Percentiles rank a stretch among this genome's conserved stretches.
Evolutionary conservation across 2,329 filamentous ascomycete species (phyloP).

Genomic region (Colletotrichum tanaceti): DNA sequence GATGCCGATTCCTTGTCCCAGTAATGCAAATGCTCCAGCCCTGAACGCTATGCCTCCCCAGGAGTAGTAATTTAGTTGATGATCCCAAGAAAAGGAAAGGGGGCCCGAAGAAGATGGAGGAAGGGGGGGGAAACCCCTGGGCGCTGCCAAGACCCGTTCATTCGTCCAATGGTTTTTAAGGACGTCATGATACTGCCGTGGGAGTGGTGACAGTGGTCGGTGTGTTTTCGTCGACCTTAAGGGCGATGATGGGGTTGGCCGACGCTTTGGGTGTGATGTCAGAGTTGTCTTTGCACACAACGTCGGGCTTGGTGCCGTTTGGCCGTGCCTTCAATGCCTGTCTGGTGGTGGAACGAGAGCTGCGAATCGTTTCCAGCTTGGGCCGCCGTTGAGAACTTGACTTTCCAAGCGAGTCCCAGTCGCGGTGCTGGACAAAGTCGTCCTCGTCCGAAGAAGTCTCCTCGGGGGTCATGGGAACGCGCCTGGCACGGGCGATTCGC

Average conservation of each 20-base stretch:
- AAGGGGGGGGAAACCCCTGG: not conserved
- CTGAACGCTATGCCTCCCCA: conserved; percentile 36
- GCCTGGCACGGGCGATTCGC: conserved; percentile 25
- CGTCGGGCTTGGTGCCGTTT: conserved; percentile 34
- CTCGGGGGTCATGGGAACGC: conserved; percentile 42
- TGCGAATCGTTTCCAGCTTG: conserved; percentile 60
- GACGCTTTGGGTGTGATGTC: conserved; percentile 39
- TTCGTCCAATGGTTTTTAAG: not conserved
- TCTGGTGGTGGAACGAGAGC: conserved; percentile 52
- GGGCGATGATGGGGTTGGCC: conserved; percentile 25
- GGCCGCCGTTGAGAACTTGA: conserved; percentile 54
- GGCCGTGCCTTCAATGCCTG: conserved; percentile 45
- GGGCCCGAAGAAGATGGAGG: not conserved
- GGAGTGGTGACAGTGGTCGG: conserved; percentile 13
- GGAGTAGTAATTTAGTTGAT: conserved; percentile 31
- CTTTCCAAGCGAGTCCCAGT: conserved; percentile 44
- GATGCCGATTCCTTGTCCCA: conserved; percentile 20
- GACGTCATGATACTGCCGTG: conserved; percentile 20
- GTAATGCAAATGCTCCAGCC: conserved; percentile 34
- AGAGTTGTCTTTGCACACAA: conserved; percentile 16
- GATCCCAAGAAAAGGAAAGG: conserved; percentile 6
- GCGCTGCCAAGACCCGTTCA: not conserved
- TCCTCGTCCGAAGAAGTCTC: conserved; percentile 49
- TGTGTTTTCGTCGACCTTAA: conserved; percentile 30
- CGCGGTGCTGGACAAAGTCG: conserved; percentile 40